phyloP scores from a whole-genome alignment of 169 alveolate species.

The Ichthyophthirius multifiliis region DNA sequence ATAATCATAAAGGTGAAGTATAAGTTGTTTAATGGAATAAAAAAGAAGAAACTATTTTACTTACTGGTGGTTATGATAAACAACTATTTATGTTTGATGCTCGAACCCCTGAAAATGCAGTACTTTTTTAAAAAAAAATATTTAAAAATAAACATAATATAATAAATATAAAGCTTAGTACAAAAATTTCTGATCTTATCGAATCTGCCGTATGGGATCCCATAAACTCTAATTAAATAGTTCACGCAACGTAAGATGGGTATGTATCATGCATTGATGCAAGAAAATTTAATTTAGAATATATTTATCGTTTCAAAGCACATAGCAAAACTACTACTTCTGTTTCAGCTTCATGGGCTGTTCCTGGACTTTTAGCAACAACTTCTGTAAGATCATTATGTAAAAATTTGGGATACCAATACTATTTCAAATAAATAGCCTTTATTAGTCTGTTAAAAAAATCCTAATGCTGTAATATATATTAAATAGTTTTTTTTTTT shows the following conservation, averaged over 20 bases:
- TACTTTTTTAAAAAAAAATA: neutral
- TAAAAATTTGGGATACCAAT: constrained; percentile 68
- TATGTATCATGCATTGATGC: constrained; percentile 72
- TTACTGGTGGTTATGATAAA: constrained; percentile 79
- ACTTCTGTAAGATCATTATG: constrained; percentile 73
- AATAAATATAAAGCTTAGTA: constrained; percentile 5
- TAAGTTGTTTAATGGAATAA: constrained; percentile 78
- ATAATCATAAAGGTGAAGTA: constrained; percentile 75
- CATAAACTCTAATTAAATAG: constrained; percentile 52
- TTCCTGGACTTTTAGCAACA: constrained; percentile 61
- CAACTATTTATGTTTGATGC: constrained; percentile 64
- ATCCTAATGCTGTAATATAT: constrained; percentile 52
- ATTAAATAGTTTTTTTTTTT: neutral
- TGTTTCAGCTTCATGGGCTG: constrained; percentile 54
- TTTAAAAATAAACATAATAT: neutral
- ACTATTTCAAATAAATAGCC: constrained; percentile 37
- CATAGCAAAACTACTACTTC: constrained; percentile 70
- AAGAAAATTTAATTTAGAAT: constrained; percentile 49
- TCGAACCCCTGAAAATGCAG: constrained; percentile 45
- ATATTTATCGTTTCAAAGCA: constrained; percentile 58
- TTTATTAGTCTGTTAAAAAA: constrained; percentile 46
- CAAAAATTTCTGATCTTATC: constrained; percentile 50
- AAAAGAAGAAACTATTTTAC: constrained; percentile 61
- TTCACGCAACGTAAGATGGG: constrained; percentile 82
- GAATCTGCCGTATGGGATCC: constrained; percentile 84